A percentile compares a stretch with the other conserved stretches of the same genome.
Conservation (phyloP, 2,329 filamentous ascomycete genomes). For the Fusarium sacchari region DNA sequence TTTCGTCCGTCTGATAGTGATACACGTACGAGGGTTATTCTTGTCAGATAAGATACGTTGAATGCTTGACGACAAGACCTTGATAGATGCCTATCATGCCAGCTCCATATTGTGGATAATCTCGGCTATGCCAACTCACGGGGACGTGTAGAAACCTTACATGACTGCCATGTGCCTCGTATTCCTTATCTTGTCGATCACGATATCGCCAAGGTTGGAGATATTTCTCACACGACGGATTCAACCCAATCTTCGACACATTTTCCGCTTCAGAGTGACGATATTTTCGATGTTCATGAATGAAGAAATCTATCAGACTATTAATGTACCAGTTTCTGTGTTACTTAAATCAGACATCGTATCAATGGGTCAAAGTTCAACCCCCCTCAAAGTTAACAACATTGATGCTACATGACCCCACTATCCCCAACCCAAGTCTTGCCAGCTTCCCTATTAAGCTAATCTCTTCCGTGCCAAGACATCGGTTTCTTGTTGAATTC, state of each 20-base stretch:
- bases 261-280: accelerated
- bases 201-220: background rate
- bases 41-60: background rate
- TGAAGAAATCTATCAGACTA: accelerated
- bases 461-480: conserved; percentile 30
- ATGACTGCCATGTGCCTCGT: background rate
- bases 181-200: conserved; percentile 23
- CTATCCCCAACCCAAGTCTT: background rate
- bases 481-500: background rate
- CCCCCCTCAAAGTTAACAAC: conserved; percentile 14
- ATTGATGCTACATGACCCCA: conserved; percentile 17
- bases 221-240: accelerated
- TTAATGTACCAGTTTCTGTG: accelerated
- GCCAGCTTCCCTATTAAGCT: conserved; percentile 30
- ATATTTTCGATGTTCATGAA: accelerated
- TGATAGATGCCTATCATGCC: background rate
- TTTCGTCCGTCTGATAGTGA: background rate
- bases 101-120: background rate
- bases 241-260: background rate
- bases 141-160: background rate
- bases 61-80: background rate
- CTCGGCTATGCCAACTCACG: background rate
- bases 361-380: background rate
- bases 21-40: background rate
- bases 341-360: accelerated